Evolutionary conservation across 169 alveolate genomes (phyloP).

Genomic region (Prorocentrum cordatum): DNA sequence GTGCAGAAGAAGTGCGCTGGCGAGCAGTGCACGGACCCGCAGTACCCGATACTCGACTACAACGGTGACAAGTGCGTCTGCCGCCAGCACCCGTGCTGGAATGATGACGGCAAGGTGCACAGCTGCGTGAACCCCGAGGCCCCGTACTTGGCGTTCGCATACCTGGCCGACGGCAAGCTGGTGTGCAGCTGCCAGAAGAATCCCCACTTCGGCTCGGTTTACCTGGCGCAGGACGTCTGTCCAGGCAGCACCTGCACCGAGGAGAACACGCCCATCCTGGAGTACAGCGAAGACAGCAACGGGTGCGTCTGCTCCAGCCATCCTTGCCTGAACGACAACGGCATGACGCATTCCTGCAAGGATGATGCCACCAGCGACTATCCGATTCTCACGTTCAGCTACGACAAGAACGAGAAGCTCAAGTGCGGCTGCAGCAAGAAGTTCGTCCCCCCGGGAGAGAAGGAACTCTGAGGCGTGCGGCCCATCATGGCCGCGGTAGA

Average conservation of each 20-base stretch:
- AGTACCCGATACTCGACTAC: too few species aligned
- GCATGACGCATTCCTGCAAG: background rate
- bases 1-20: too few species aligned
- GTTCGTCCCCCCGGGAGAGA: too few species aligned
- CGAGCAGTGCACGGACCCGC: too few species aligned
- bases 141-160: background rate
- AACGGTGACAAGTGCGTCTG: constrained; percentile 34
- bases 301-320: constrained; percentile 27
- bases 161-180: background rate
- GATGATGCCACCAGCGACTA: constrained; percentile 19
- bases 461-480: too few species aligned
- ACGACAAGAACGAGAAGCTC: too few species aligned
- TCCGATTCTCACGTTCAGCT: constrained; percentile 7
- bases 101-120: constrained; percentile 47
- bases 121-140: background rate
- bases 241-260: constrained; percentile 19
- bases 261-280: constrained; percentile 19
- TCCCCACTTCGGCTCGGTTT: constrained; percentile 13
- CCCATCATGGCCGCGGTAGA: too few species aligned
- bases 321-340: constrained; percentile 27
- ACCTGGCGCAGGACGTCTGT: constrained; percentile 5
- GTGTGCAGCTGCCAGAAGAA: constrained; percentile 16
- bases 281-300: background rate
- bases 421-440: too few species aligned
- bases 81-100: constrained; percentile 57